Conservation (phyloP, 257 asterid genomes). For the Oldenlandia corymbosa region DNA sequence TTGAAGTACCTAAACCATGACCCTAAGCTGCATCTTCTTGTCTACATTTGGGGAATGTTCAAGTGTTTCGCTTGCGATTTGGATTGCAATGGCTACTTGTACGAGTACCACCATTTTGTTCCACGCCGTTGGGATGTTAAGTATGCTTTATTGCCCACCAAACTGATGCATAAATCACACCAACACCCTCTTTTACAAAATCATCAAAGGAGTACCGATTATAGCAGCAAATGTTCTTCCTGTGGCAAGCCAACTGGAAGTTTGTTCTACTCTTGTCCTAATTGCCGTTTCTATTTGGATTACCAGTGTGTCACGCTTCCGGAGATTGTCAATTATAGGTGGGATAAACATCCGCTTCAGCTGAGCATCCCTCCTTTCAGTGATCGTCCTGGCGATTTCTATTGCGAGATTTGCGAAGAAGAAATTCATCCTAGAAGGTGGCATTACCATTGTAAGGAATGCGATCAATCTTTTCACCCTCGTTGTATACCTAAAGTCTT, state of each 20-base stretch:
- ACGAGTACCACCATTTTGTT: too few relatives aligned
- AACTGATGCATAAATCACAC: too few relatives aligned
- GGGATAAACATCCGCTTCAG: not conserved
- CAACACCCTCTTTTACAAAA: too few relatives aligned
- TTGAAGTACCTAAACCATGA: too few relatives aligned
- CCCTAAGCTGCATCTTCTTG: not conserved
- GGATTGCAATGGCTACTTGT: not conserved
- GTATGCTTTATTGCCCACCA: too few relatives aligned
- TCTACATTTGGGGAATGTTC: not conserved
- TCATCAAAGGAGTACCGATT: too few relatives aligned
- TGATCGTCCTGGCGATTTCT: slow-evolving; percentile 2
- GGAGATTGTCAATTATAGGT: not conserved
- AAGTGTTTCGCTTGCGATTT: not conserved
- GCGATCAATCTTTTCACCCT: slow-evolving; percentile 7
- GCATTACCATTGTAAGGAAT: slow-evolving; percentile 7
- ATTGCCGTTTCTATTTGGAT: not conserved
- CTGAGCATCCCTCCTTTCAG: not conserved
- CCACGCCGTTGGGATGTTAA: too few relatives aligned
- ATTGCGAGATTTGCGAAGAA: too few relatives aligned
- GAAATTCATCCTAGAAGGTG: not conserved
- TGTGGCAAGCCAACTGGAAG: too few relatives aligned
- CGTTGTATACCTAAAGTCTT: not conserved
- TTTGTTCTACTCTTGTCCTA: not conserved
- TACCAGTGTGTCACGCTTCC: slow-evolving; percentile 6
- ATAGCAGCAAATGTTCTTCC: too few relatives aligned